Evolutionary conservation across 495 filamentous ascomycete species (phyloP), one percentile per base, ranked within the genome.

Genomic region (Aspergillus hancockii): DNA sequence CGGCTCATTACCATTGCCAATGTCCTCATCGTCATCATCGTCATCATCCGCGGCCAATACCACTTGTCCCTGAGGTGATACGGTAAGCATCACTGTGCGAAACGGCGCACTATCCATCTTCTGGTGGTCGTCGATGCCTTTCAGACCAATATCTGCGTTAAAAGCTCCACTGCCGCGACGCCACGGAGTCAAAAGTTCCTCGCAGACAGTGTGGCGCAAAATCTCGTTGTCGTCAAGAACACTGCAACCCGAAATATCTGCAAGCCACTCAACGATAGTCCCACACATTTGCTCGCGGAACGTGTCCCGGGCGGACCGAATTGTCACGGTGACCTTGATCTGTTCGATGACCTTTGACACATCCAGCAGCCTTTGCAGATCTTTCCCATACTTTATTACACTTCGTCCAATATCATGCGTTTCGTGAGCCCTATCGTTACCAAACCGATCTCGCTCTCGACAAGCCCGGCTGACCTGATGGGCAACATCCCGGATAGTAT

Each of bases 221-320:
- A 96, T 87, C 57, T 92, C 81, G 57, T 86, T 82, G 67, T 98
- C 90, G 16, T 81, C 77, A 13, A 93, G 90, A 49, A 93, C 87
- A 65, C 86, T 90, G 71, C 93, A 97, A 21, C 92, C 92, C 4
- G 92, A 81, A 67, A 98, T 95, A 74, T 98, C 95, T 22, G 85
- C 80, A 3, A 98, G 83, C 95, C 95, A 98, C 66, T 97, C 92
- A 55, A 97, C 88, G 61, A 98, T 95, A n/a, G 93, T 93, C 3
- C 87, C 92, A 69, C 92, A 96, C 94, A 98, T 98, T 70, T 97
- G 90, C 74, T 98, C 94, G 59, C 94, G 81, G 77, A 97, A 98
- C 0, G 90, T 97, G 73, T 98, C 94, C 53, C 94, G 81, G 0
- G 95, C 81, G 30, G 95, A 97, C 8, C 94, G 87, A 59, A 98